Percentiles rank a stretch among this genome's conserved stretches.
Conservation (phyloP, 192 early-diverging fungal genomes). For the Oehlia diaphana region DNA sequence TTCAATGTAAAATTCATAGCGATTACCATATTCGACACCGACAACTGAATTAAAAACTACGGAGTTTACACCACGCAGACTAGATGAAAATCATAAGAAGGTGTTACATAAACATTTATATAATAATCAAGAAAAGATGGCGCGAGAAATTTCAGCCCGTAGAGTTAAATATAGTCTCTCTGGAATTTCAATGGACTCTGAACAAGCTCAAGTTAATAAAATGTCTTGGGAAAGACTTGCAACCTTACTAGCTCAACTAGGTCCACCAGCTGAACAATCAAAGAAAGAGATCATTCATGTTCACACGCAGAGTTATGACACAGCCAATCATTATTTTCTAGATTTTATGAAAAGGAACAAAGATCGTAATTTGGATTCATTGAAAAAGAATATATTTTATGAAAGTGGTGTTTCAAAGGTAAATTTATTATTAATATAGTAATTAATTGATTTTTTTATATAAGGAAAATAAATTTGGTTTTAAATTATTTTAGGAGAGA, state of each 20-base stretch:
- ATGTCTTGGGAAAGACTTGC: constrained; percentile 78
- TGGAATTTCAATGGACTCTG: constrained; percentile 1
- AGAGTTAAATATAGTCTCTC: constrained; percentile 32
- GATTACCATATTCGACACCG: constrained; percentile 2
- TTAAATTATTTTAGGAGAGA: constrained; percentile 36
- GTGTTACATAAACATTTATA: constrained; percentile 63
- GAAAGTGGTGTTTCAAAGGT: constrained; percentile 77
- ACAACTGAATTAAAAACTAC: background rate
- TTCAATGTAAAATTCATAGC: background rate
- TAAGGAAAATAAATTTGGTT: background rate
- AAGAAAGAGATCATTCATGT: constrained; percentile 44
- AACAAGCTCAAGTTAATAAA: constrained; percentile 51
- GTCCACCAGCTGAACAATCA: constrained; percentile 70
- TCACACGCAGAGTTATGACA: constrained; percentile 42
- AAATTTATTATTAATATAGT: background rate
- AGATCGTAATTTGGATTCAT: constrained; percentile 59
- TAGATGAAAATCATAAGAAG: constrained; percentile 38
- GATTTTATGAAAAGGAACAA: constrained; percentile 77
- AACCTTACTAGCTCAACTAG: constrained; percentile 80
- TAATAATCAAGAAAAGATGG: constrained; percentile 70
- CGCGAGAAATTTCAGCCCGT: constrained; percentile 58
- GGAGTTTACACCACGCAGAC: constrained; percentile 28
- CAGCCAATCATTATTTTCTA: constrained; percentile 46
- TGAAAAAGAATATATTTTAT: constrained; percentile 77
- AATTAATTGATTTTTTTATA: background rate